Evolutionary conservation across 1,284 basidiomycete genomes (phyloP), one percentile per base, ranked within the genome.

Genomic region (Tilletia walkeri): DNA sequence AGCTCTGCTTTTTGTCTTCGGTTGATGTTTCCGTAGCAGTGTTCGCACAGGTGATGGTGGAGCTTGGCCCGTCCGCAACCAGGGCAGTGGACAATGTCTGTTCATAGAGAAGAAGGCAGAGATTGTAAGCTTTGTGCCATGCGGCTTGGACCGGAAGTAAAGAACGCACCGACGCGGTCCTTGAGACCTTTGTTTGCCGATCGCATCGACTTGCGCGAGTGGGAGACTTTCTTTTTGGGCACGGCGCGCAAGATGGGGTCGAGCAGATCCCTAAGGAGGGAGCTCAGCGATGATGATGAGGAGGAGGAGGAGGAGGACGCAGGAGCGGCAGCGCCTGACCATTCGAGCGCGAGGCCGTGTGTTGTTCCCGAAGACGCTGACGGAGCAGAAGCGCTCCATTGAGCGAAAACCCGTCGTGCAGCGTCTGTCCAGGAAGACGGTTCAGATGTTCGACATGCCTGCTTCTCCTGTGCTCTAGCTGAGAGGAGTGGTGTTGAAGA

Each of bases 181-280:
- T 95, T 94, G 78, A 97, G 85, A 0, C 94, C 94, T 85, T 98
- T 98, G 85, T 95, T 94, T 3, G 94, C 92, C 70, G 89, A 89
- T 39, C 95, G 88, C 94, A 97, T 97, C n/a, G 90, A 88, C 85
- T 98, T 98, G 66, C 92, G 87, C 39, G 93, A 94, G 84, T 97
- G 95, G 0, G 94, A 94, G 9, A 90, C 88, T 86, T 96, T 96
- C 85, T 91, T 92, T 86, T 98, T 98, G 18, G 95, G 95, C 2
- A 95, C 95, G 18, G 95, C 95, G 65, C 92, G 88, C 36, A 98
- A 85, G 80, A 96, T 89, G 0, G 59, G 59, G 14, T 63, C 59
- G 16, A 63, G 59, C 30, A 63, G 59, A 18, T 63, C 59, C 12
- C 59, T 38, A 36, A 63, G 59, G 34, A 63, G 59, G 9, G 59